A percentile compares a stretch with the other conserved stretches of the same genome.
Evolutionary conservation across 2,329 filamentous ascomycete species (phyloP).

Genomic region (Penicillium sp.): DNA sequence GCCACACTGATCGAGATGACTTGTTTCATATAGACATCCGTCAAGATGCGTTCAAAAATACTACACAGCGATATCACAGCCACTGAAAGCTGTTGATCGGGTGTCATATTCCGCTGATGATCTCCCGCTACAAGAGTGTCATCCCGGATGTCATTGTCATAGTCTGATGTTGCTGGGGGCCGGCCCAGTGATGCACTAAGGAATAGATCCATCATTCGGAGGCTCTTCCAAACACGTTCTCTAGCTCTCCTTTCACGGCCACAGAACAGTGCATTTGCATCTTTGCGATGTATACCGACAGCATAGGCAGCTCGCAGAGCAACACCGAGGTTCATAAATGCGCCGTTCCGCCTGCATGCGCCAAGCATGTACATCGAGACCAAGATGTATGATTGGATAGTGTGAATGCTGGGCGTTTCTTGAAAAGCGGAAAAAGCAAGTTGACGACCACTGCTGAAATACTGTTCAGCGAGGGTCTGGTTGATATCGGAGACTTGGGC

Average conservation of each 20-base stretch:
- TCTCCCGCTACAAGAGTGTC: constrained; percentile 39
- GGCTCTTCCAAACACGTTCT: constrained; percentile 58
- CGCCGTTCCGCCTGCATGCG: constrained; percentile 56
- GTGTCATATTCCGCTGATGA: constrained; percentile 21
- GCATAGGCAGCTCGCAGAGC: constrained; percentile 58
- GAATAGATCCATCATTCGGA: constrained; percentile 56
- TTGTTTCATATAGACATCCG: constrained; percentile 49
- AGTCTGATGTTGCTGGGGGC: constrained; percentile 58
- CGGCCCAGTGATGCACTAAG: constrained; percentile 56
- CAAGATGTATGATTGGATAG: constrained; percentile 56
- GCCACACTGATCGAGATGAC: constrained; percentile 49
- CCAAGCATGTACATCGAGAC: constrained; percentile 58
- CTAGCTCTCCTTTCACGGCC: constrained; percentile 45
- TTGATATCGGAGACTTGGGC: constrained; percentile 48
- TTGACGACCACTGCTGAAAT: constrained; percentile 52
- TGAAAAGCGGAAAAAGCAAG: constrained; percentile 52
- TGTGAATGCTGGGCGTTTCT: constrained; percentile 54
- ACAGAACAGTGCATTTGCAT: constrained; percentile 57
- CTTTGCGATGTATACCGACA: constrained; percentile 56
- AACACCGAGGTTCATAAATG: constrained; percentile 57
- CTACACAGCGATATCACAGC: constrained; percentile 52
- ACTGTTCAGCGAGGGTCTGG: constrained; percentile 50
- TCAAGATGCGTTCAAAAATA: constrained; percentile 49
- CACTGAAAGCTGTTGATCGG: constrained; percentile 51
- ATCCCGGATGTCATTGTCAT: constrained; percentile 47